Conservation (phyloP, 202 grass and related monocot species). For the Carex sylvatica region DNA sequence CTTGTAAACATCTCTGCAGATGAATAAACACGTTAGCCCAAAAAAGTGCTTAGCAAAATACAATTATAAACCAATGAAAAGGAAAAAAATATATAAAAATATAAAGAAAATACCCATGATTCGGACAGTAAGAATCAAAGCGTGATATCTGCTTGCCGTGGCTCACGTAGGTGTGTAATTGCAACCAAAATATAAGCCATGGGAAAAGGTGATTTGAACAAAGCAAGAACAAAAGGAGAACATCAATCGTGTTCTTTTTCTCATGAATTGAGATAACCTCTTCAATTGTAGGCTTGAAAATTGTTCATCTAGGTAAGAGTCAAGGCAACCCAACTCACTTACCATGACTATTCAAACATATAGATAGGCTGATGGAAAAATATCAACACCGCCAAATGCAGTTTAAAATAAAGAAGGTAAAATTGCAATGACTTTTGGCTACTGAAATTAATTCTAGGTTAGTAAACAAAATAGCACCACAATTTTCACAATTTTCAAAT, state of each 20-base stretch:
- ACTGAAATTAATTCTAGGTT: constrained; percentile 12
- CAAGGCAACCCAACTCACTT: neutral
- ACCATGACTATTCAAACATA: neutral
- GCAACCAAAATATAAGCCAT: constrained; percentile 29
- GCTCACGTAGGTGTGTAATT: constrained; percentile 71
- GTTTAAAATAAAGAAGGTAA: neutral
- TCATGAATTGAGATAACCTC: neutral
- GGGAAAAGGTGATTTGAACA: neutral
- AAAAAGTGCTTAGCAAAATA: neutral
- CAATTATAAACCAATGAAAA: neutral
- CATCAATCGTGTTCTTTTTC: neutral
- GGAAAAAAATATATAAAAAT: neutral
- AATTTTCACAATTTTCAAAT: neutral
- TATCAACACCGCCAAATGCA: neutral
- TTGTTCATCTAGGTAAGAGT: neutral
- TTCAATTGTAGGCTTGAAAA: neutral
- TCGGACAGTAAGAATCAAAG: constrained; percentile 79
- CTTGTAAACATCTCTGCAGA: constrained; percentile 50
- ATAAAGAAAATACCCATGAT: constrained; percentile 64
- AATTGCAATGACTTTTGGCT: neutral
- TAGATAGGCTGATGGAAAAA: neutral
- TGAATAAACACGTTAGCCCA: neutral
- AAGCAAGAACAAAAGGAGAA: constrained; percentile 20
- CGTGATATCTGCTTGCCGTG: constrained; percentile 55
- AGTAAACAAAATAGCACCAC: neutral